Base-by-base conservation (phyloP, 2,329 filamentous ascomycete genomes). In the Ophiobolus disseminans region DNA sequence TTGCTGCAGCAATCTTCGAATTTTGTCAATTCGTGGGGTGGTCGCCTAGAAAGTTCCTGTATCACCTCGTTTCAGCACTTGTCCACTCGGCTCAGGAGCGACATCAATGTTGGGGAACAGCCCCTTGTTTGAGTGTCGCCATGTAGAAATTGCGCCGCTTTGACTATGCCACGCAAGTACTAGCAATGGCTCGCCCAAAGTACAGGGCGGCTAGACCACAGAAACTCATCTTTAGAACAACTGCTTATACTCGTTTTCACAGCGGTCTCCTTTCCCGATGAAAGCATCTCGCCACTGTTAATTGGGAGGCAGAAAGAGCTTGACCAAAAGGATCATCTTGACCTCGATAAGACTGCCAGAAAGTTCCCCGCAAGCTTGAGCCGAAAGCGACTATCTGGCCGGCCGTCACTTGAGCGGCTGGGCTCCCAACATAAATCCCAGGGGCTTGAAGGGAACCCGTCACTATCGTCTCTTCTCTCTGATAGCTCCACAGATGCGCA, bases 181-280 rank as follows among this genome's bases (percentile, higher is more conserved):
- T n/a, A n/a, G n/a, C n/a, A n/a, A n/a, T n/a, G n/a, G n/a, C n/a
- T n/a, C n/a, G n/a, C n/a, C n/a, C n/a, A n/a, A n/a, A n/a, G n/a
- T n/a, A n/a, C n/a, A n/a, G n/a, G n/a, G n/a, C n/a, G n/a, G n/a
- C n/a, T n/a, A n/a, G n/a, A n/a, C n/a, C n/a, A 46, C 42, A 48
- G 45, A 30, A 34, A 46, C 19, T 38, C 30, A 39, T 22, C 16
- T n/a, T 26, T 26, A 4, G 32, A 28, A 46, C 26, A 38, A 35
- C 23, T 30, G 42, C 42, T 45, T 39, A 45, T 35, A 40, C 22
- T 17, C 16, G 6, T 38, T 22, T 28, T 40, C 41, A 44, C 56
- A 80, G 78, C 73, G 50, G 77, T 79, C 25, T 75, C 76, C 4
- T 79, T 79, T 55, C 75, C 73, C 40, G 69, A 76, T 22, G 77